These are phyloP conservation scores for Ogataea nitratoaversa DNA, from an alignment of 805 yeast species.

Conservation along the genomic window DNA sequence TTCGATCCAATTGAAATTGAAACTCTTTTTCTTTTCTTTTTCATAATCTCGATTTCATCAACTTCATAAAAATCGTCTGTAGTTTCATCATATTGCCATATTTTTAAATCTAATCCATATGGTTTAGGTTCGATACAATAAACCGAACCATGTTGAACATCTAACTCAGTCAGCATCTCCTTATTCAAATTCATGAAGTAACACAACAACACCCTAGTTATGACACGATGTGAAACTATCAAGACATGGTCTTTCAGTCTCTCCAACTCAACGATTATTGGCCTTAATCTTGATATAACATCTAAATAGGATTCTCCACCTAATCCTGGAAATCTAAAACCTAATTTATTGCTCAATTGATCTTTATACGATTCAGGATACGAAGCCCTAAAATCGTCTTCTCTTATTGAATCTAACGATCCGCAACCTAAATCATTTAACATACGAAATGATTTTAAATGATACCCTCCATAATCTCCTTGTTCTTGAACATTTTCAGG, in stretches of 20 bases:
- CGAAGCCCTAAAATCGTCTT: slow-evolving; percentile 25
- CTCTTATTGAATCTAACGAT: slow-evolving; percentile 28
- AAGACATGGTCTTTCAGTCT: slow-evolving; percentile 33
- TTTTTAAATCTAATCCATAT: slow-evolving; percentile 34
- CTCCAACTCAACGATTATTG: slow-evolving; percentile 34
- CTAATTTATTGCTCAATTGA: slow-evolving; percentile 27
- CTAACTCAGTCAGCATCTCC: slow-evolving; percentile 35
- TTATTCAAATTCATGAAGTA: slow-evolving; percentile 34
- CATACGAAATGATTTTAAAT: slow-evolving; percentile 30
- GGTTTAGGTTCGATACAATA: slow-evolving; percentile 38
- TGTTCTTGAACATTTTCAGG: slow-evolving; percentile 19
- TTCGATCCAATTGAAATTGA: slow-evolving; percentile 21
- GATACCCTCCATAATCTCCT: slow-evolving; percentile 17
- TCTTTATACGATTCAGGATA: slow-evolving; percentile 27
- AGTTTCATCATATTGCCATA: slow-evolving; percentile 33
- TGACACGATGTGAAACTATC: slow-evolving; percentile 32
- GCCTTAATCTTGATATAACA: slow-evolving; percentile 32
- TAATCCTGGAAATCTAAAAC: slow-evolving; percentile 33
- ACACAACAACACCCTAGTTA: slow-evolving; percentile 32
- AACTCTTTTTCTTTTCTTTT: slow-evolving; percentile 29
- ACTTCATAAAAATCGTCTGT: slow-evolving; percentile 35
- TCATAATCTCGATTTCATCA: slow-evolving; percentile 34
- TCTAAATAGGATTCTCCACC: slow-evolving; percentile 38
- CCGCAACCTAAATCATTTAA: slow-evolving; percentile 35
- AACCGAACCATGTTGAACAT: slow-evolving; percentile 32